Evolutionary conservation across 768 basidiomycete genomes (phyloP).

Genomic region (Boletus fagicola): DNA sequence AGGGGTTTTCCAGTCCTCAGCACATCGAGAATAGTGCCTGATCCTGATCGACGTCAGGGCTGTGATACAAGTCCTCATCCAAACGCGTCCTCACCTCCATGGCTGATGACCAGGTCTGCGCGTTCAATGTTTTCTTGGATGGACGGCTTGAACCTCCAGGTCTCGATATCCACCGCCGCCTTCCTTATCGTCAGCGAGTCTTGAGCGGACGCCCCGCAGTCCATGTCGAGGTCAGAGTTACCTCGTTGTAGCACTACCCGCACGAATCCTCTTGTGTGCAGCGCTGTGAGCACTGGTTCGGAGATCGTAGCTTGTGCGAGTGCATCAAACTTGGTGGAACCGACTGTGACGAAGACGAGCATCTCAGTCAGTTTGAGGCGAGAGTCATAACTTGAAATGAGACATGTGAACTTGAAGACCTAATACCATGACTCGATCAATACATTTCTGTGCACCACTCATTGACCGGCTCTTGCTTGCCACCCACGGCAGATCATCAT

Average conservation of each 20-base stretch:
- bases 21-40: slow-evolving; percentile 91
- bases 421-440: slow-evolving; percentile 9
- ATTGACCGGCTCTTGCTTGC: neutral
- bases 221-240: slow-evolving; percentile 47
- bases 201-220: slow-evolving; percentile 18
- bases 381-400: neutral
- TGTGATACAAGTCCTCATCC: neutral
- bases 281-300: slow-evolving; percentile 51
- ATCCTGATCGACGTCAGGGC: slow-evolving; percentile 43
- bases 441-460: neutral
- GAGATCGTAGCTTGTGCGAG: slow-evolving; percentile 64
- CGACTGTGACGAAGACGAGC: slow-evolving; percentile 77
- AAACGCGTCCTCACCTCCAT: slow-evolving; percentile 67
- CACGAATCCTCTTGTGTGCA: slow-evolving; percentile 56
- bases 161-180: slow-evolving; percentile 52
- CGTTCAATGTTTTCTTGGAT: slow-evolving; percentile 60
- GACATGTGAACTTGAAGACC: neutral
- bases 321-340: slow-evolving; percentile 82
- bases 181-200: slow-evolving; percentile 22
- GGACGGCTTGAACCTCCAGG: slow-evolving; percentile 74
- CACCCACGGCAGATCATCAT: slow-evolving; percentile 38
- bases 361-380: slow-evolving; percentile 5
- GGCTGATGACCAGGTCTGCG: slow-evolving; percentile 84
- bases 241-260: slow-evolving; percentile 77
- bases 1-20: slow-evolving; percentile 71